phyloP scores from a whole-genome alignment of 2,329 filamentous ascomycete species.

The Cryphonectria carpinicola region DNA sequence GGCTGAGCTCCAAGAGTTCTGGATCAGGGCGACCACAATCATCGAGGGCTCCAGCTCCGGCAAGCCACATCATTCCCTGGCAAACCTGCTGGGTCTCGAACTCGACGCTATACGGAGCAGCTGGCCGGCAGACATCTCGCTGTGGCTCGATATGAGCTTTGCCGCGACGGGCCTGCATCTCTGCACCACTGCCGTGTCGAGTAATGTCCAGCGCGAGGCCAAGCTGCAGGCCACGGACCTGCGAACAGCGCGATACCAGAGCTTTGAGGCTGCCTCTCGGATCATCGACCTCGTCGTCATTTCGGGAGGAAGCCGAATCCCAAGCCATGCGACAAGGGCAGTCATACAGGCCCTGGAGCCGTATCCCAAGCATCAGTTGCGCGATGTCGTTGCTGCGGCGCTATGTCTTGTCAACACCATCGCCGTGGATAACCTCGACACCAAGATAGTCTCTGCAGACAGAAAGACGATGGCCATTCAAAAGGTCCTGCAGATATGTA shows the following conservation, averaged over 20 bases:
- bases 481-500: background rate
- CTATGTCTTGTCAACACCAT: background rate
- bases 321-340: background rate
- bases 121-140: background rate
- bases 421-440: background rate
- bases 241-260: constrained; percentile 4
- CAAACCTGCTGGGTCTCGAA: background rate
- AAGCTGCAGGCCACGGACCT: background rate
- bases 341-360: too few species aligned
- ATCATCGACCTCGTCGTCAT: background rate
- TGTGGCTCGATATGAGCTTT: background rate
- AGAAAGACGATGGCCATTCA: background rate
- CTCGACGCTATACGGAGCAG: background rate
- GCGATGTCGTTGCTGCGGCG: background rate
- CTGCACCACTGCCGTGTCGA: background rate
- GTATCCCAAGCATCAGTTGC: background rate
- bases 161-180: background rate
- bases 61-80: background rate
- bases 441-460: background rate
- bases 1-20: constrained; percentile 8
- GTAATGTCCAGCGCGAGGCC: background rate
- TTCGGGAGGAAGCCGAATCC: background rate
- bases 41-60: background rate
- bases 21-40: constrained; percentile 1
- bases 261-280: background rate